phyloP scores from a whole-genome alignment of 306 rosid species.

The Citrullus colocynthis region DNA sequence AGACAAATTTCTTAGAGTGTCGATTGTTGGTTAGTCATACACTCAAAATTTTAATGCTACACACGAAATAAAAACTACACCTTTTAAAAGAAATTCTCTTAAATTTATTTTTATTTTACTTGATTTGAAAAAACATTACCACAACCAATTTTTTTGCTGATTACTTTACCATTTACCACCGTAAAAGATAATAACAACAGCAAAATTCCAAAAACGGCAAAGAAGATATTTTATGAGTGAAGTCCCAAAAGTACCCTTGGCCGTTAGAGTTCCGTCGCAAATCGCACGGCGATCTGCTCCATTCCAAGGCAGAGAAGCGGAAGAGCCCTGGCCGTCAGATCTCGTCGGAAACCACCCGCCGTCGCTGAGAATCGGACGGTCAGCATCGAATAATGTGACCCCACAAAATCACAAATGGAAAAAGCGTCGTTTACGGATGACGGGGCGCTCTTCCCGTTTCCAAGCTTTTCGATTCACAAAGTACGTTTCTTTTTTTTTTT shows the following conservation, averaged over 20 bases:
- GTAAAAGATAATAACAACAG: too few species aligned
- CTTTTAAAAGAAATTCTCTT: too few species aligned
- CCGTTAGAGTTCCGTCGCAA: not conserved
- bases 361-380: not conserved
- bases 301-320: not conserved
- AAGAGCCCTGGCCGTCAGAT: conserved; percentile 7
- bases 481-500: not conserved
- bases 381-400: not conserved
- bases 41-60: too few species aligned
- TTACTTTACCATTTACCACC: too few species aligned
- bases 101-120: too few species aligned
- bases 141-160: too few species aligned
- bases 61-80: too few species aligned
- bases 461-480: conserved; percentile 6
- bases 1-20: too few species aligned
- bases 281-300: not conserved
- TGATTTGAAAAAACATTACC: too few species aligned
- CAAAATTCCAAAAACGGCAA: not conserved
- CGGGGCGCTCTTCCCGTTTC: conserved; percentile 13
- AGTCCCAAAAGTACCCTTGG: not conserved
- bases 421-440: conserved; percentile 10
- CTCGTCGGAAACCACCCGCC: not conserved
- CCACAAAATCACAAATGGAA: conserved; percentile 9
- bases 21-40: too few species aligned
- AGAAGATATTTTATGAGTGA: not conserved